phyloP scores from a whole-genome alignment of 352 stramenopile species.

The Phytophthora capsici region DNA sequence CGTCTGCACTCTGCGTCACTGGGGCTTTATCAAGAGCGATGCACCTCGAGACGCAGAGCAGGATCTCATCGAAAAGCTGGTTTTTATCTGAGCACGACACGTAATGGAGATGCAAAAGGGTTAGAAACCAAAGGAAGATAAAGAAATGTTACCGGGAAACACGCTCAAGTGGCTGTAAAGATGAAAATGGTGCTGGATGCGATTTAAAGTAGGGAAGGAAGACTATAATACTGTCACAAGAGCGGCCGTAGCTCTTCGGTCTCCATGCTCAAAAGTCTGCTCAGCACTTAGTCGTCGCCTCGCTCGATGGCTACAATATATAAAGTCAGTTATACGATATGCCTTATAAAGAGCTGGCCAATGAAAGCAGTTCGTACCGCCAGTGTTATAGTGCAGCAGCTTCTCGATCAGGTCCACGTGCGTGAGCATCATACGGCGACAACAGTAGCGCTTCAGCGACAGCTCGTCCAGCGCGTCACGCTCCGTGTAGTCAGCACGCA shows the following conservation, averaged over 20 bases:
- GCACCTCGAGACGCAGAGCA: conserved; percentile 48
- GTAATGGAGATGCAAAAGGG: too few species aligned
- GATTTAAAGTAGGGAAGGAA: conserved; percentile 54
- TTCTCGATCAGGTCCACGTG: conserved; percentile 99
- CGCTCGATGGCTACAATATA: conserved; percentile 75
- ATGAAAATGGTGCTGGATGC: conserved; percentile 23
- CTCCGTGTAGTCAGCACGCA: conserved; percentile 97
- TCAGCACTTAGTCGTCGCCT: conserved; percentile 60
- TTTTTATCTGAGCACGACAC: conserved; percentile 64
- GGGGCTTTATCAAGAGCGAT: conserved; percentile 68
- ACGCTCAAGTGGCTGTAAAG: not conserved
- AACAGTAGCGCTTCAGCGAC: conserved; percentile 99
- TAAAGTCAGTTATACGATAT: too few species aligned
- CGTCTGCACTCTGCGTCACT: conserved; percentile 73
- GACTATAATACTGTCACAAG: conserved; percentile 51
- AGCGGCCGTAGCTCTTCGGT: conserved; percentile 32
- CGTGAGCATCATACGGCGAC: conserved; percentile 98
- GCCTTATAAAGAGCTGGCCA: not conserved
- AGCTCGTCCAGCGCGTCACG: conserved; percentile 98
- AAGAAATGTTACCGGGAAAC: not conserved
- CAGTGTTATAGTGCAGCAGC: conserved; percentile 99
- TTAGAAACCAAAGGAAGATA: not conserved
- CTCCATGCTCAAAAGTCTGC: conserved; percentile 22
- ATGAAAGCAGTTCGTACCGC: conserved; percentile 48
- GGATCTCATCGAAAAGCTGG: conserved; percentile 76